These are phyloP conservation scores for Veloboletus limbatus DNA, from an alignment of 1,284 basidiomycete species.

Conservation along the genomic window DNA sequence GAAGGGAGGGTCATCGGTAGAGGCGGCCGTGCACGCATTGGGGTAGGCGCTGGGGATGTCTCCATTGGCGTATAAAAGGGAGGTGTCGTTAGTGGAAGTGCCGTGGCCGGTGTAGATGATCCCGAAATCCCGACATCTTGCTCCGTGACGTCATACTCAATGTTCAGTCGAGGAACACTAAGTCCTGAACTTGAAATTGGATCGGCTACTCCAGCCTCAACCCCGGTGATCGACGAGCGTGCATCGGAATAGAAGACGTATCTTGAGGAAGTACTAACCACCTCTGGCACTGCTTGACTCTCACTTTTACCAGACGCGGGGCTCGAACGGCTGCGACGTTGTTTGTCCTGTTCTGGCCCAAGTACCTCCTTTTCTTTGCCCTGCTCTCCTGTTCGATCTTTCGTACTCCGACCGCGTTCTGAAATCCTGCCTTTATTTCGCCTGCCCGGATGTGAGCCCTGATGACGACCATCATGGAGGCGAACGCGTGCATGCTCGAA, in stretches of 20 bases:
- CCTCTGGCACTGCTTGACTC: neutral
- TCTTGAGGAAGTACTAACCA: neutral
- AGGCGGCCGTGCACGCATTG: slow-evolving; percentile 13
- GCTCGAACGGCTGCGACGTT: slow-evolving; percentile 24
- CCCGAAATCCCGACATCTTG: slow-evolving; percentile 22
- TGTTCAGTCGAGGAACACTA: slow-evolving; percentile 21
- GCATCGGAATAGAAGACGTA: slow-evolving; percentile 12
- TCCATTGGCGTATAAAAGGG: slow-evolving; percentile 35
- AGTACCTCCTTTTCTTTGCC: slow-evolving; percentile 7
- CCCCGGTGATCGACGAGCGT: slow-evolving; percentile 1
- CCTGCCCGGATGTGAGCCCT: slow-evolving; percentile 29
- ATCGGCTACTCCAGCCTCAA: neutral
- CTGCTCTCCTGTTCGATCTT: slow-evolving; percentile 11
- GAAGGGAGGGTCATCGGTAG: slow-evolving; percentile 7
- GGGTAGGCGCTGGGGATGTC: slow-evolving; percentile 12
- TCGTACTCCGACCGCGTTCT: slow-evolving; percentile 19
- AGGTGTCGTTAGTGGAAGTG: slow-evolving; percentile 23
- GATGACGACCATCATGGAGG: slow-evolving; percentile 45
- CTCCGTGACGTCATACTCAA: slow-evolving; percentile 28
- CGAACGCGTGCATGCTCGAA: slow-evolving; percentile 90
- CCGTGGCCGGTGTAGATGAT: slow-evolving; percentile 24
- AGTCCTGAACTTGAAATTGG: neutral
- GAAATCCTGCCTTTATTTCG: slow-evolving; percentile 19
- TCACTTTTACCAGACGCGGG: slow-evolving; percentile 13
- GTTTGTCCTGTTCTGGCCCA: slow-evolving; percentile 8